Evolutionary conservation across 2,329 filamentous ascomycete species (phyloP).

Genomic region (Beauveria rudraprayagi): DNA sequence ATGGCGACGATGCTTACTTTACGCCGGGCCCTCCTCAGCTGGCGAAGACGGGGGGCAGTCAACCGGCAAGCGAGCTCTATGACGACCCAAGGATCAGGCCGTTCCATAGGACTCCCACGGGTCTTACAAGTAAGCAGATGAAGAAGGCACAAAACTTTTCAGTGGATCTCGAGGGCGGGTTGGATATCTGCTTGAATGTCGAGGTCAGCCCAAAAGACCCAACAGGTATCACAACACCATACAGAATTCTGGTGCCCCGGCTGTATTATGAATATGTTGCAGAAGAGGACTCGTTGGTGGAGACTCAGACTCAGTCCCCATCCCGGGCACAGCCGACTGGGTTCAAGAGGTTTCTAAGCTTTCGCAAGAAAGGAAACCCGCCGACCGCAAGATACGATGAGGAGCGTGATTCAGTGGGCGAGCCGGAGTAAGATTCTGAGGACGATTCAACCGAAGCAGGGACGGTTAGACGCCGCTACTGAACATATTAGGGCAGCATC

Average conservation of each 20-base stretch:
- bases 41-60: conserved; percentile 23
- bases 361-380: conserved; percentile 28
- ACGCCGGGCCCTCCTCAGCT: conserved; percentile 31
- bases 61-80: conserved; percentile 15
- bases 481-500: neutral
- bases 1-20: conserved; percentile 52
- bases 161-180: conserved; percentile 71
- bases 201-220: conserved; percentile 83
- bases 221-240: conserved; percentile 78
- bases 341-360: conserved; percentile 38
- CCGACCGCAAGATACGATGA: neutral
- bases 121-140: conserved; percentile 54
- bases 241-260: conserved; percentile 76
- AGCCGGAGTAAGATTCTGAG: conserved; percentile 13
- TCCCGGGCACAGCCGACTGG: conserved; percentile 22
- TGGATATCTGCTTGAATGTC: conserved; percentile 83
- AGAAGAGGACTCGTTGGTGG: conserved; percentile 27
- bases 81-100: conserved; percentile 21
- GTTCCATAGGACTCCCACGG: conserved; percentile 65
- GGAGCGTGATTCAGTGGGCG: neutral
- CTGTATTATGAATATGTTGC: conserved; percentile 52
- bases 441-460: conserved; percentile 18
- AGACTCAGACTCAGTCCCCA: conserved; percentile 13
- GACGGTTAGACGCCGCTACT: conserved; percentile 8
- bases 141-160: conserved; percentile 45